Evolutionary conservation across 2,329 filamentous ascomycete species (phyloP).

Genomic region (Macroventuria anomochaeta): DNA sequence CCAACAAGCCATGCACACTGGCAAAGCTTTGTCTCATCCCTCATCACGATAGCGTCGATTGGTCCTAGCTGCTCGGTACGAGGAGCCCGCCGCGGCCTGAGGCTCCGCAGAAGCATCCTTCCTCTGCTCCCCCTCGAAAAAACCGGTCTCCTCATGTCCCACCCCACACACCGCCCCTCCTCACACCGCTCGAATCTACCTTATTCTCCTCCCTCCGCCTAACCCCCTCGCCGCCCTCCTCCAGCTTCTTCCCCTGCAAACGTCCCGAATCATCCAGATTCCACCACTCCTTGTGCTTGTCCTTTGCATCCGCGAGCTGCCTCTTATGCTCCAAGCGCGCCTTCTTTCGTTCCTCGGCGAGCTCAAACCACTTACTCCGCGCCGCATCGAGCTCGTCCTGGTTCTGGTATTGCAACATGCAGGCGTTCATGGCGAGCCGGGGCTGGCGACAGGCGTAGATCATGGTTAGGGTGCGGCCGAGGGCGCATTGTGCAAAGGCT

Average conservation of each 20-base stretch:
- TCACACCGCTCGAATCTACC: slow-evolving; percentile 28
- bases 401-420: slow-evolving; percentile 88
- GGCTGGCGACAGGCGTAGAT: slow-evolving; percentile 84
- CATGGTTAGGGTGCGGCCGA: slow-evolving; percentile 83
- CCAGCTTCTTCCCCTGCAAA: slow-evolving; percentile 33
- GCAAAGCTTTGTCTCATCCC: too few species aligned
- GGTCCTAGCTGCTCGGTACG: too few species aligned
- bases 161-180: slow-evolving; percentile 23
- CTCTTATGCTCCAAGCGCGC: slow-evolving; percentile 66
- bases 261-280: slow-evolving; percentile 50
- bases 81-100: too few species aligned
- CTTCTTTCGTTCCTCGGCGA: slow-evolving; percentile 71
- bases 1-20: too few species aligned
- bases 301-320: slow-evolving; percentile 55
- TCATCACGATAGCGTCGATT: too few species aligned
- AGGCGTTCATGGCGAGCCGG: slow-evolving; percentile 87
- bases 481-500: slow-evolving; percentile 93
- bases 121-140: too few species aligned
- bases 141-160: slow-evolving; percentile 13
- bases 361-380: slow-evolving; percentile 90
- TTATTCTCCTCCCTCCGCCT: slow-evolving; percentile 25
- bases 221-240: slow-evolving; percentile 19
- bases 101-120: too few species aligned
- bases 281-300: slow-evolving; percentile 61
- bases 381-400: slow-evolving; percentile 85